phyloP scores from a whole-genome alignment of 1,284 basidiomycete species.

The Naganishia sp. region DNA sequence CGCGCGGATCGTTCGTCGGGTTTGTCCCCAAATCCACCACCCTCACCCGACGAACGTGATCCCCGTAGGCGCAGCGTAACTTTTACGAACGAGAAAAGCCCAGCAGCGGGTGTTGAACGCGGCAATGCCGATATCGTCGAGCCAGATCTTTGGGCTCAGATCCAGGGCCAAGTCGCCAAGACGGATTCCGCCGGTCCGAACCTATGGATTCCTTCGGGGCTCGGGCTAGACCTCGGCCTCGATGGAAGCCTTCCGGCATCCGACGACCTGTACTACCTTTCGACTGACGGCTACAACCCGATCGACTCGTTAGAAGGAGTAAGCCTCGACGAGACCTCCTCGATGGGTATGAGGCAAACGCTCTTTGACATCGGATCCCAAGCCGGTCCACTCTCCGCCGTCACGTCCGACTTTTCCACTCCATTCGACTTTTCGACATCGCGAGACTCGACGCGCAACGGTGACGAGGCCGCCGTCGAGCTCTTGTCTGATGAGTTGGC shows the following conservation, averaged over 20 bases:
- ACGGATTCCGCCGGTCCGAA: neutral
- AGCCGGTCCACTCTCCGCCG: constrained; percentile 9
- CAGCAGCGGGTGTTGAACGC: constrained; percentile 28
- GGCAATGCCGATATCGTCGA: neutral
- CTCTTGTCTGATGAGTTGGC: neutral
- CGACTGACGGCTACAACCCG: neutral
- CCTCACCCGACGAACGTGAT: constrained; percentile 15
- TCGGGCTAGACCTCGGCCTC: constrained; percentile 9
- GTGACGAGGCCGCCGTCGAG: neutral
- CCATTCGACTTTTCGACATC: constrained; percentile 12
- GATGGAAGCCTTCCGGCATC: neutral
- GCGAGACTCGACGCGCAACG: neutral
- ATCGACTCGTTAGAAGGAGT: neutral
- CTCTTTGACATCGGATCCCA: constrained; percentile 3
- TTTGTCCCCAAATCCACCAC: constrained; percentile 25
- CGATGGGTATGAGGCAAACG: constrained; percentile 21
- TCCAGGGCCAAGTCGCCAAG: neutral
- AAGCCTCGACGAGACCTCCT: neutral
- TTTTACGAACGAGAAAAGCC: neutral
- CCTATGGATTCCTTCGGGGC: constrained; percentile 18
- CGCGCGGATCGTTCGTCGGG: constrained; percentile 6
- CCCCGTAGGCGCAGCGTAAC: neutral
- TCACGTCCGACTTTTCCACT: constrained; percentile 12
- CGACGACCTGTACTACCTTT: constrained; percentile 3
- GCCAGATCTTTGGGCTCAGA: neutral